Conservation (phyloP, 371 early-diverging fungal genomes). For the Lichtheimia hyalospora region DNA sequence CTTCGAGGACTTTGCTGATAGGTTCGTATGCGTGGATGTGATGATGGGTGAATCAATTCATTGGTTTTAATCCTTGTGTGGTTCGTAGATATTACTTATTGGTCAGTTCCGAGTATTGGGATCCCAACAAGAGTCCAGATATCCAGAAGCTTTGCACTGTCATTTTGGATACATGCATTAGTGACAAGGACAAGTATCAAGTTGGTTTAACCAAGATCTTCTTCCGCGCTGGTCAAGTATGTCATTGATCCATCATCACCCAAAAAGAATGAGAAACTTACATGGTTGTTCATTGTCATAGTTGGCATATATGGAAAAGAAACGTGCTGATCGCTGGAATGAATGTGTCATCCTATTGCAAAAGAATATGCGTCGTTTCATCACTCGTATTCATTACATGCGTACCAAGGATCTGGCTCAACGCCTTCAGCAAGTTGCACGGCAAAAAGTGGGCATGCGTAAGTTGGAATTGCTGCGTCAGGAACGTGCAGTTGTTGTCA, state of each 20-base stretch:
- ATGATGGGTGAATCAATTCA: background rate
- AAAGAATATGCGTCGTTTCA: constrained; percentile 82
- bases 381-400: constrained; percentile 71
- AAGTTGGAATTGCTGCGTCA: constrained; percentile 58
- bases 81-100: constrained; percentile 75
- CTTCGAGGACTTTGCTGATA: constrained; percentile 91
- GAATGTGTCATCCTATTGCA: constrained; percentile 84
- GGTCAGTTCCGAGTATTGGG: constrained; percentile 74
- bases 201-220: constrained; percentile 98
- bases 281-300: constrained; percentile 8
- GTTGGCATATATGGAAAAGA: constrained; percentile 90
- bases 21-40: constrained; percentile 23
- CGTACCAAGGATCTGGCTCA: constrained; percentile 58
- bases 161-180: constrained; percentile 73
- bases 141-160: constrained; percentile 55
- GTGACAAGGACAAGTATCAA: constrained; percentile 87
- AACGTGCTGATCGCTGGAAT: constrained; percentile 80
- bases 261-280: constrained; percentile 4
- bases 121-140: constrained; percentile 48
- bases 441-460: constrained; percentile 65
- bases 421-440: constrained; percentile 59
- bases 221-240: constrained; percentile 93
- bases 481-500: constrained; percentile 69
- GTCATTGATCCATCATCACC: background rate
- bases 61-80: background rate